Conservation (phyloP, 306 rosid genomes). For the Gillenia trifoliata region DNA sequence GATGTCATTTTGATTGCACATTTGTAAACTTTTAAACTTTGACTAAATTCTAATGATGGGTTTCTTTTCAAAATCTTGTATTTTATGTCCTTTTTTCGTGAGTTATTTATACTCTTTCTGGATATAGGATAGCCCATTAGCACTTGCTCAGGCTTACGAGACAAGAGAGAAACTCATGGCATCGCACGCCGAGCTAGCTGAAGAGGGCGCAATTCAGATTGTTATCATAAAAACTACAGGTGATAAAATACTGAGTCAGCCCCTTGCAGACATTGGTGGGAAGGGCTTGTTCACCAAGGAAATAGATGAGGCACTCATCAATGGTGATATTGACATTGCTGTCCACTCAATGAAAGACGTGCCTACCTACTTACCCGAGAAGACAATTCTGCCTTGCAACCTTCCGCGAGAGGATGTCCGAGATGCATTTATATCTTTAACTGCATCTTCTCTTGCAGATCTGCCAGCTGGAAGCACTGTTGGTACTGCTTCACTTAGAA, state of each 20-base stretch:
- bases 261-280: slow-evolving; percentile 90
- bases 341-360: slow-evolving; percentile 97
- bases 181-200: slow-evolving; percentile 65
- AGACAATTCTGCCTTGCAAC: slow-evolving; percentile 81
- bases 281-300: slow-evolving; percentile 94
- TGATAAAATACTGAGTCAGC: slow-evolving; percentile 73
- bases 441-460: slow-evolving; percentile 62
- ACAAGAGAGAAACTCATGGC: slow-evolving; percentile 83
- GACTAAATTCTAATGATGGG: not conserved
- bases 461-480: slow-evolving; percentile 71
- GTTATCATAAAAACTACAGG: slow-evolving; percentile 83
- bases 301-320: slow-evolving; percentile 82
- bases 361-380: slow-evolving; percentile 73
- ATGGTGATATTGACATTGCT: slow-evolving; percentile 71
- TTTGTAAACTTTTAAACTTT: not conserved
- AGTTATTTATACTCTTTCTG: slow-evolving; percentile 27
- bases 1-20: not conserved
- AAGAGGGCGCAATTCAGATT: slow-evolving; percentile 85
- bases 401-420: slow-evolving; percentile 88
- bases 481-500: slow-evolving; percentile 87
- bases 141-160: slow-evolving; percentile 88
- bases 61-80: not conserved
- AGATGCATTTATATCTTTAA: slow-evolving; percentile 78
- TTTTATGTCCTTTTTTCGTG: not conserved
- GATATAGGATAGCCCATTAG: slow-evolving; percentile 84